These are phyloP conservation scores for Blastobotrys indianensis DNA, from an alignment of 1,139 yeast genomes.

Conservation along the genomic window DNA sequence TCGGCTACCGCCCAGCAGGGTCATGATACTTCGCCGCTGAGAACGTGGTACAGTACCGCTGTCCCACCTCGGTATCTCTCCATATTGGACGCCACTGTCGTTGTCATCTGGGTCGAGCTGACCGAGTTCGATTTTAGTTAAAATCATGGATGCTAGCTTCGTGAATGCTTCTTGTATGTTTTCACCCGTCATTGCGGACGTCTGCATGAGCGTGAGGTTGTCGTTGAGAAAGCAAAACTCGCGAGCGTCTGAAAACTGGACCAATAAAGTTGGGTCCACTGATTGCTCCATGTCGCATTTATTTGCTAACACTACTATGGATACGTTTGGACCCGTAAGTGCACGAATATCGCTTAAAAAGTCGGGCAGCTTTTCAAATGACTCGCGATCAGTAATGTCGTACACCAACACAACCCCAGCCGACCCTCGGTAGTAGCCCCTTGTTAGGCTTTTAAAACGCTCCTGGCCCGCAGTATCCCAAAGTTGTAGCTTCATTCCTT, in stretches of 20 bases:
- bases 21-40: slow-evolving; percentile 11
- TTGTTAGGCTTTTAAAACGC: slow-evolving; percentile 63
- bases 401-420: slow-evolving; percentile 75
- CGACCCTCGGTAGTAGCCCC: slow-evolving; percentile 74
- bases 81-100: slow-evolving; percentile 43
- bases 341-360: slow-evolving; percentile 46
- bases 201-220: slow-evolving; percentile 34
- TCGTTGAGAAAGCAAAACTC: slow-evolving; percentile 31
- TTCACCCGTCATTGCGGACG: slow-evolving; percentile 53
- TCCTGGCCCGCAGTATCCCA: slow-evolving; percentile 90
- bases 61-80: slow-evolving; percentile 40
- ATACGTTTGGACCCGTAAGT: slow-evolving; percentile 38
- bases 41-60: slow-evolving; percentile 18
- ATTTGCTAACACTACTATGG: slow-evolving; percentile 45
- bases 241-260: slow-evolving; percentile 34
- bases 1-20: slow-evolving; percentile 14
- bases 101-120: slow-evolving; percentile 40
- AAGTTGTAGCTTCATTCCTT: slow-evolving; percentile 37
- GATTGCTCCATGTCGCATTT: slow-evolving; percentile 38
- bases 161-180: slow-evolving; percentile 59
- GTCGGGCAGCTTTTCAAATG: slow-evolving; percentile 45
- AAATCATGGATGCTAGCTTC: slow-evolving; percentile 36
- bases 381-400: slow-evolving; percentile 55
- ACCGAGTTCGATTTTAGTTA: slow-evolving; percentile 42
- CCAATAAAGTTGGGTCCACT: slow-evolving; percentile 29